Base-by-base conservation (phyloP, 768 basidiomycete species). In the Boletus fagicola region DNA sequence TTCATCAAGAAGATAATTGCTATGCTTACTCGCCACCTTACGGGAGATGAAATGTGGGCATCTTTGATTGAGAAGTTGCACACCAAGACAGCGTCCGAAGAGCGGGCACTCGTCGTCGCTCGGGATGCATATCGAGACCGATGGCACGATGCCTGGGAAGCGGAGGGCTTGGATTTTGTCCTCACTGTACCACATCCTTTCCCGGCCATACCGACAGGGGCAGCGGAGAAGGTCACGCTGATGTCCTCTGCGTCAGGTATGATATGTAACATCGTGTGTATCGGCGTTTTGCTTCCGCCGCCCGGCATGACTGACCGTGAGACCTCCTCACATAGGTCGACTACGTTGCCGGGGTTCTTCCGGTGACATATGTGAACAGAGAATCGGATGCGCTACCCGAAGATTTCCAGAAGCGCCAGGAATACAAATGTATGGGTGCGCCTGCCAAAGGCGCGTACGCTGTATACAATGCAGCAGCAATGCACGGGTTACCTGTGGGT, bases 401-500 rank as follows among this genome's bases (percentile, higher is more conserved):
- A 0, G 53, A 46, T 20, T 77, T 80, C 57, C 53, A 49, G n/a
- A 44, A 54, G 38, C 66, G 62, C 24, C 16, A 60, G 6, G 66
- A 56, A 20, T 65, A 65, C 33, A 72, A 65, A 47, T 62, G 68
- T 0, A 73, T 78, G 53, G 82, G 83, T 50, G 65, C 71, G 2
- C 65, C 80, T 16, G 82, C 83, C 49, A 71, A 69, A 50, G 75
- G 73, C 8, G 77, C 78, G 0, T 85, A 83, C 61, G 65, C 75
- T 0, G 76, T 78, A 2, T 90, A 89, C 51, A 79, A 88, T 49
- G 77, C 82, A 1, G 72, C 80, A 15, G 77, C 79, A 57, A 87
- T 88, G 84, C 78, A 84, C 55, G 87, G 87, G 8, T 72, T 88
- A 5, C 87, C 88, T 0, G 65, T 90, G 2, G 85, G 86, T 2